Evolutionary conservation across 495 filamentous ascomycete species (phyloP), one percentile per base, ranked within the genome.

Genomic region (Talaromyces trachyspermus): DNA sequence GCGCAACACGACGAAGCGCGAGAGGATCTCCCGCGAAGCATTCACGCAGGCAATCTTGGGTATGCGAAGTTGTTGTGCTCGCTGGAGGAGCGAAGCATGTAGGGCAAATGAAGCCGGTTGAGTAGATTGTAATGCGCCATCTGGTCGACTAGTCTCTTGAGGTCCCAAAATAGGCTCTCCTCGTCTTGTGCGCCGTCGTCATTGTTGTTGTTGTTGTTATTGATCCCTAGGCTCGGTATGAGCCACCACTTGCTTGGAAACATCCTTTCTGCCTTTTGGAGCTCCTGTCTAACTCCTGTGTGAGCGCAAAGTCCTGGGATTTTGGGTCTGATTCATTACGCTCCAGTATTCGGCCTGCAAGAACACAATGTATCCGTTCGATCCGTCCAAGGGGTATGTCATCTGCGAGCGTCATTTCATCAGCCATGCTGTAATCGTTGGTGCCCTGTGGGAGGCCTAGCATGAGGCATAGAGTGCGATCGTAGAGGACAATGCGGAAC

Each of bases 361-460:
- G 18, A 11, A 38, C 48, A 32, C 29, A 53, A n/a, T 57, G 54
- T 14, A 57, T 48, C 12, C 52, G 51, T 20, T 60, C 54, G 33
- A 60, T 47, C 11, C 52, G 51, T 5, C 49, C 54, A 24, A 57
- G 46, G 18, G 57, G 42, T n/a, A 20, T 41, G 32, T 54, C 54
- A 37, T 38, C 36, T 11, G 8, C 9, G n/a, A 57, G 30, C 1
- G 30, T 19, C 20, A 17, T 15, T 6, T 46, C 41, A 15, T 51
- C 43, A 10, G 43, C 54, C 51, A 62, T 66, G 27, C 66, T 65
- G 0, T 46, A 27, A 37, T 76, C 70, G 11, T 45, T 26, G 9
- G 64, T 57, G 10, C 49, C 54, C 45, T 70, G 64, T 3, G 74
- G 69, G 9, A 78, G 56, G n/a, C 75, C 76, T 0, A 78, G 56